phyloP scores from a whole-genome alignment of 352 stramenopile genomes.

The Phytophthora macrochlamydospora region DNA sequence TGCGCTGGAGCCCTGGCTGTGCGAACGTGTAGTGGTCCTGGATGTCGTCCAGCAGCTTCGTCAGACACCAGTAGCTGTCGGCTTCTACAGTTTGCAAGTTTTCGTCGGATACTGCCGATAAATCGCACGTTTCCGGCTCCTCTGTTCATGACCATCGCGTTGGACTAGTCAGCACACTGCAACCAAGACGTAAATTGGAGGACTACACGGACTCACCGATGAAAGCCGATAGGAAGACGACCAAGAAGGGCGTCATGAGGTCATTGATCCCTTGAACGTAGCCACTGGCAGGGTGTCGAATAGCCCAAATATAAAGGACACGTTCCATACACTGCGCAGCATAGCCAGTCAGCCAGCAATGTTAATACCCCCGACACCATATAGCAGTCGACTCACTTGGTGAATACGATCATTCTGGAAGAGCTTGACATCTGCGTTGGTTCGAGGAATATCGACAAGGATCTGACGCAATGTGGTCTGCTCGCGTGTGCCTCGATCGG shows the following conservation, averaged over 20 bases:
- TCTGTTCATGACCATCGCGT: constrained; percentile 33
- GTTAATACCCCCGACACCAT: neutral
- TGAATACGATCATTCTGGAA: constrained; percentile 96
- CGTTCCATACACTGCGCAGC: constrained; percentile 88
- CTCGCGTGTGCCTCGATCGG: constrained; percentile 93
- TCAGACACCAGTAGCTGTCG: constrained; percentile 99
- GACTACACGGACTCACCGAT: constrained; percentile 41
- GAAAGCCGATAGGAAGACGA: constrained; percentile 95
- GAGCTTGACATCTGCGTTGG: constrained; percentile 95
- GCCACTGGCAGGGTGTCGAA: constrained; percentile 96
- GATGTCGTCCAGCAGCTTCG: constrained; percentile 98
- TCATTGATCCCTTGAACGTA: constrained; percentile 99
- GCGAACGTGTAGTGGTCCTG: constrained; percentile 99
- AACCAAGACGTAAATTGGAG: too few species aligned
- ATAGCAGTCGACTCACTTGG: constrained; percentile 46
- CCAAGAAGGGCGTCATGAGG: constrained; percentile 96
- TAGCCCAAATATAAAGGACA: constrained; percentile 99
- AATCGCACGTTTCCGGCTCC: constrained; percentile 76
- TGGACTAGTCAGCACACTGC: too few species aligned
- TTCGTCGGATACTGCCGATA: constrained; percentile 66
- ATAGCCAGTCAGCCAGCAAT: too few species aligned
- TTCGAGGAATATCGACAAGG: constrained; percentile 98
- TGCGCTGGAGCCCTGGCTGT: constrained; percentile 98
- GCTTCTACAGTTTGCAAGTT: constrained; percentile 92
- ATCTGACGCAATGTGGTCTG: constrained; percentile 96